phyloP scores from a whole-genome alignment of 495 filamentous ascomycete species.

The Penicillium parvum region DNA sequence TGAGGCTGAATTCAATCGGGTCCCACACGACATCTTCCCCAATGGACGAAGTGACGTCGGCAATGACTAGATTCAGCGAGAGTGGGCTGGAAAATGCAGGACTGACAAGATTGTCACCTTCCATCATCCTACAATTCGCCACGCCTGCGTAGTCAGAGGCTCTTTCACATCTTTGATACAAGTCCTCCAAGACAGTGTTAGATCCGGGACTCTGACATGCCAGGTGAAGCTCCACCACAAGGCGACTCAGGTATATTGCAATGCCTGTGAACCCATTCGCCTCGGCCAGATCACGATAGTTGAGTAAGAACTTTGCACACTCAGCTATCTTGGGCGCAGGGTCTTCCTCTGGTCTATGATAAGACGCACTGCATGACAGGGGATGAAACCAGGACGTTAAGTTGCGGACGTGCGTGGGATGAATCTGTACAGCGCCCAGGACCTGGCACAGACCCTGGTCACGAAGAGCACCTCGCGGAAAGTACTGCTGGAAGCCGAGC shows the following conservation, averaged over 20 bases:
- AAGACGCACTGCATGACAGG: background rate
- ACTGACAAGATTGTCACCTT: conserved; percentile 18
- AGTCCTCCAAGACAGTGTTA: conserved; percentile 4
- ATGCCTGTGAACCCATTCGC: conserved; percentile 3
- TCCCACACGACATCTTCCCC: conserved; percentile 20
- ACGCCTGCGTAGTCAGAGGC: conserved; percentile 17
- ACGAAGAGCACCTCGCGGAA: background rate
- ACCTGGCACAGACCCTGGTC: conserved; percentile 8
- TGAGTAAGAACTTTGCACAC: background rate
- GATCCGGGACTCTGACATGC: conserved; percentile 10
- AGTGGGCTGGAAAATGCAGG: conserved; percentile 22
- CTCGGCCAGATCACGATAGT: conserved; percentile 13
- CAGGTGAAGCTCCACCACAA: conserved; percentile 18
- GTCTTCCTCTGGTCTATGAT: background rate
- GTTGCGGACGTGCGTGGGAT: background rate
- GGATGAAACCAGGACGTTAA: conserved; percentile 6
- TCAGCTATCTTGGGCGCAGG: background rate
- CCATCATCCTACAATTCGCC: conserved; percentile 20
- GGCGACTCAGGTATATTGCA: conserved; percentile 9
- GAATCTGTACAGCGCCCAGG: background rate
- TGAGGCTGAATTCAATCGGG: conserved; percentile 12
- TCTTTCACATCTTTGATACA: conserved; percentile 9
- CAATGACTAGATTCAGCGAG: conserved; percentile 17
- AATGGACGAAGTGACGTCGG: conserved; percentile 1
- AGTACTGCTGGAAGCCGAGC: conserved; percentile 5